Base-by-base conservation (phyloP, 768 basidiomycete species). In the Termitomyces sp. region DNA sequence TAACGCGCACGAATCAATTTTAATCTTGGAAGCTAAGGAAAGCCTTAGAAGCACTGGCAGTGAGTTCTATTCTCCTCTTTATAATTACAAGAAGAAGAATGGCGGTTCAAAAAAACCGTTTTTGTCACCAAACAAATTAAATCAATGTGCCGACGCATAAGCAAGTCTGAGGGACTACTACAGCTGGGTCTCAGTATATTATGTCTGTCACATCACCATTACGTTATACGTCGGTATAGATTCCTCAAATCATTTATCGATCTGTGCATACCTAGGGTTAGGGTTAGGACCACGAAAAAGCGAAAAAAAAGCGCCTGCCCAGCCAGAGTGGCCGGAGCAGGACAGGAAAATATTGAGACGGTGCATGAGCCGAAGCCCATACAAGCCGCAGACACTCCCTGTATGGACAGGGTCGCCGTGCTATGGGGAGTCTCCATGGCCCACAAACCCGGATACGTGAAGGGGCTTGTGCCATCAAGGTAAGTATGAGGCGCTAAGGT, bases 321-420 rank as follows among this genome's bases (percentile, higher is more conserved):
- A 76, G 72, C 74, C 74, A 76, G 75, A 76, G 76, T 76, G 79
- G 77, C 78, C 75, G 66, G 72, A 76, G 74, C 68, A 73, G 79
- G 75, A 81, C 81, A 67, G 82, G 82, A 74, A 83, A 83, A 83
- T 83, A 83, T 22, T 36, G 26, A 71, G 81, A 81, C 76, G 74
- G 77, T 80, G 79, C 81, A 80, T 83, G 80, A 76, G 75, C 81
- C 78, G 76, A 79, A 79, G 80, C 80, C 66, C 79, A 82, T 76
- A 81, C 79, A 79, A 80, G 69, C 76, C 72, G 60, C 63, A 58
- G 67, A 71, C 69, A 73, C 77, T 76, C 81, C 79, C 81, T 84
- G 79, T 72, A 62, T 71, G 83, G 83, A 84, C 82, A 85, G 64
- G 80, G 83, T 84, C 83, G 82, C 83, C 83, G 81, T 85, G 82